Conservation (phyloP, 2,329 filamentous ascomycete species). For the Rhexocercosporidium sp. region DNA sequence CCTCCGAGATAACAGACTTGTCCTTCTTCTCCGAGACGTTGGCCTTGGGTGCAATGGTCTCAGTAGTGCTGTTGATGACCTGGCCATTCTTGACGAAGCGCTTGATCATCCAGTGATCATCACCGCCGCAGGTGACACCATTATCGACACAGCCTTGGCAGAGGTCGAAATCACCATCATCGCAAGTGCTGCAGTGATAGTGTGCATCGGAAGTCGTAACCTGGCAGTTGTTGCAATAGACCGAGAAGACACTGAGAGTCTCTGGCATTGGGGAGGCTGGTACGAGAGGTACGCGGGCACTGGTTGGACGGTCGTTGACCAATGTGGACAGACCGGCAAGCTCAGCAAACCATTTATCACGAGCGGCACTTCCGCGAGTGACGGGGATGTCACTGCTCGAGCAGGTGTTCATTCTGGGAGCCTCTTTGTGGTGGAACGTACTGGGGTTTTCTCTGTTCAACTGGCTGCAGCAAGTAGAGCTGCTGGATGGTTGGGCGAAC, state of each 20-base stretch:
- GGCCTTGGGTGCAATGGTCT: conserved; percentile 69
- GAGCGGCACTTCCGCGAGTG: conserved; percentile 37
- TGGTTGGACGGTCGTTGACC: conserved; percentile 33
- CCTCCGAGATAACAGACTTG: conserved; percentile 30
- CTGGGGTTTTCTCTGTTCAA: conserved; percentile 15
- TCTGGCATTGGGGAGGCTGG: conserved; percentile 13
- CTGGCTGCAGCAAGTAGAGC: conserved; percentile 23
- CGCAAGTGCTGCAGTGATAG: conserved; percentile 94
- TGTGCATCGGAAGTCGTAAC: conserved; percentile 78
- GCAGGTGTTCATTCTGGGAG: conserved; percentile 24
- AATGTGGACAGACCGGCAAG: conserved; percentile 34
- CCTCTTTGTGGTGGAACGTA: conserved; percentile 24
- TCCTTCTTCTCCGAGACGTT: conserved; percentile 8
- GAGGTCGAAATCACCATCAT: conserved; percentile 92
- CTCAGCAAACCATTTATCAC: conserved; percentile 44
- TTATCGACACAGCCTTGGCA: conserved; percentile 79
- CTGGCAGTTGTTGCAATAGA: conserved; percentile 94
- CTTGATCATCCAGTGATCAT: conserved; percentile 94
- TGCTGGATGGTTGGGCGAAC: conserved; percentile 9
- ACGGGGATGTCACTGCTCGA: conserved; percentile 36
- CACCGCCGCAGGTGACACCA: conserved; percentile 78
- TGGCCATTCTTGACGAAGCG: conserved; percentile 78
- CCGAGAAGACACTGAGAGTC: conserved; percentile 64
- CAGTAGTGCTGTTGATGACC: conserved; percentile 84
- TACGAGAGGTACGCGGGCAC: conserved; percentile 18